These are phyloP conservation scores for Pterocarpus santalinus DNA, from an alignment of 306 rosid genomes.

Conservation along the genomic window DNA sequence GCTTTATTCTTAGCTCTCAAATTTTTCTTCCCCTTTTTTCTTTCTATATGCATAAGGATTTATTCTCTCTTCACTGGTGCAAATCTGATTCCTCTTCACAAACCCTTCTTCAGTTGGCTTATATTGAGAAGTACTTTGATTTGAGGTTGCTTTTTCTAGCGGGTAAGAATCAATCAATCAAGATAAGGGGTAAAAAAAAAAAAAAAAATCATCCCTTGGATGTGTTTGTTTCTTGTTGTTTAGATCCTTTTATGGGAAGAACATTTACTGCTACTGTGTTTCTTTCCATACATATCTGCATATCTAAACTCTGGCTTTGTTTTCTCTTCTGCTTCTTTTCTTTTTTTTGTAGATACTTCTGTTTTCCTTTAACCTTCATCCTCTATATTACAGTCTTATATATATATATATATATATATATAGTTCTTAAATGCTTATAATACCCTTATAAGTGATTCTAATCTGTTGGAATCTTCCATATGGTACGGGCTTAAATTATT, in stretches of 20 bases:
- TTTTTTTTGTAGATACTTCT: background rate
- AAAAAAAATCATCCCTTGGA: background rate
- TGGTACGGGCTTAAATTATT: too few species aligned
- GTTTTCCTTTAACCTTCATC: background rate
- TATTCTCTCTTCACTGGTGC: slow-evolving; percentile 26
- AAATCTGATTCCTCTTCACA: slow-evolving; percentile 19
- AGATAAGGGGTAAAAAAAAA: background rate
- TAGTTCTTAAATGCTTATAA: too few species aligned
- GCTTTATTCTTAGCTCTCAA: background rate
- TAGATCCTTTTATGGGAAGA: slow-evolving; percentile 29
- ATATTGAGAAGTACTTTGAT: background rate
- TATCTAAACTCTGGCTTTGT: background rate
- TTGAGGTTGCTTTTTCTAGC: slow-evolving; percentile 13
- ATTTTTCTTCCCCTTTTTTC: background rate
- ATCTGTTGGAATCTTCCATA: too few species aligned
- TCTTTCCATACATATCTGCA: slow-evolving; percentile 13
- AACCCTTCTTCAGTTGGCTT: slow-evolving; percentile 3
- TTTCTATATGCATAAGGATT: slow-evolving; percentile 1
- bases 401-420: too few species aligned
- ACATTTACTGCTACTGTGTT: background rate
- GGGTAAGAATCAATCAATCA: slow-evolving; percentile 39
- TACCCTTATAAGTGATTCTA: too few species aligned
- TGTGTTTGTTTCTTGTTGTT: background rate
- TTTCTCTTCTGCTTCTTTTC: background rate
- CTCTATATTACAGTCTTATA: too few species aligned